Evolutionary conservation across 371 early-diverging fungal genomes (phyloP).

Genomic region (Saksenaea oblongispora): DNA sequence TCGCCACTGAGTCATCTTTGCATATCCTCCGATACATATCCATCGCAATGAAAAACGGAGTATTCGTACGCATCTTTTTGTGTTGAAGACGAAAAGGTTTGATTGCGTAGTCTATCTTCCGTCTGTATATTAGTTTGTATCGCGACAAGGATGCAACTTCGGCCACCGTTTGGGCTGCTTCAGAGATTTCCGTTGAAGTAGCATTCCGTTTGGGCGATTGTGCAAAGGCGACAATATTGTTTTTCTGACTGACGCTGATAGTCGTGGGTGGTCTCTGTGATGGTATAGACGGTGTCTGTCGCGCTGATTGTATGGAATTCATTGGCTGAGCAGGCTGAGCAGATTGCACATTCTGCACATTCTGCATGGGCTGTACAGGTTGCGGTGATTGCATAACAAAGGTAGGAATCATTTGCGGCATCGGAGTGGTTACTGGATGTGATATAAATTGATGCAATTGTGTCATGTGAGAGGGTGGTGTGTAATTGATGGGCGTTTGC

Average conservation of each 20-base stretch:
- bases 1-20: conserved; percentile 5
- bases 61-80: conserved; percentile 13
- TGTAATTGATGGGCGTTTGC: not conserved
- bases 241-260: not conserved
- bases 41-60: conserved; percentile 8
- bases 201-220: not conserved
- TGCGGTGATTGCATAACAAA: not conserved
- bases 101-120: conserved; percentile 17
- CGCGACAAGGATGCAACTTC: not conserved
- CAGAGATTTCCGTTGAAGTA: not conserved
- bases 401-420: not conserved
- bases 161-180: not conserved
- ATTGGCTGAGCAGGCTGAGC: too few species aligned
- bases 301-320: not conserved
- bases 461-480: not conserved
- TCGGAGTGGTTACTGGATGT: not conserved
- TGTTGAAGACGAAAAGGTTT: conserved; percentile 25
- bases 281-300: not conserved
- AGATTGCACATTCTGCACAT: not conserved
- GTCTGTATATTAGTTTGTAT: conserved; percentile 5
- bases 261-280: not conserved
- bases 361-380: not conserved
- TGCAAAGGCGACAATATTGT: not conserved
- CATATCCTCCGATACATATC: conserved; percentile 15
- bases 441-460: not conserved